A percentile compares a stretch with the other conserved stretches of the same genome.
Conservation (phyloP, 768 basidiomycete species). For the Hypsizygus marmoreus region DNA sequence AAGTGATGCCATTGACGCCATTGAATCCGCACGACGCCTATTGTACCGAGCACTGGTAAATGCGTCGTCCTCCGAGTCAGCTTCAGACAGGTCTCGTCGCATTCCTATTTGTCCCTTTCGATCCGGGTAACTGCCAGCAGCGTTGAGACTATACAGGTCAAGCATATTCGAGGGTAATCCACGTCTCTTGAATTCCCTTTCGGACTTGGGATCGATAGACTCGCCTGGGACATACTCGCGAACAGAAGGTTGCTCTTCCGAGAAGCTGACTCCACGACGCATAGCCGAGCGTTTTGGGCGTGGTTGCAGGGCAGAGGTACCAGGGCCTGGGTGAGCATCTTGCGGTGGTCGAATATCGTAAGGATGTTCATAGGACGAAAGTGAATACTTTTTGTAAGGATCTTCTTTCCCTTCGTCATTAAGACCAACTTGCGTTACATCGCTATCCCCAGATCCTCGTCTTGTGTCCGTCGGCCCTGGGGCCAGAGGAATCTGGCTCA, state of each 20-base stretch:
- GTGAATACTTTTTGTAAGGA: constrained; percentile 42
- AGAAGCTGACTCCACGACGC: constrained; percentile 44
- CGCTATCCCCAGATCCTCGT: constrained; percentile 38
- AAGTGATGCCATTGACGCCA: constrained; percentile 39
- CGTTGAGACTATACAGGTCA: constrained; percentile 49
- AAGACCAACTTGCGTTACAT: constrained; percentile 33
- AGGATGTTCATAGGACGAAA: constrained; percentile 62
- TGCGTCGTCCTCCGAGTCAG: constrained; percentile 20
- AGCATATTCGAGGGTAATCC: constrained; percentile 54
- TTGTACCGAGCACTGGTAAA: constrained; percentile 26
- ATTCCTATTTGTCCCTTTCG: constrained; percentile 13
- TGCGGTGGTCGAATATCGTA: constrained; percentile 60
- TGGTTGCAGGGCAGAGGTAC: constrained; percentile 17
- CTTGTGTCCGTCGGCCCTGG: constrained; percentile 17
- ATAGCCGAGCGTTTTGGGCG: constrained; percentile 25
- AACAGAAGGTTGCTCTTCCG: constrained; percentile 25
- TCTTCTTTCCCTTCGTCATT: constrained; percentile 21
- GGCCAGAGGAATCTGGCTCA: constrained; percentile 13
- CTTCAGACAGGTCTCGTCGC: constrained; percentile 14
- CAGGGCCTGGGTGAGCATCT: constrained; percentile 35
- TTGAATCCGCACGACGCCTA: constrained; percentile 45
- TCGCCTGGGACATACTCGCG: constrained; percentile 24
- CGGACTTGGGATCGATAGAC: constrained; percentile 25
- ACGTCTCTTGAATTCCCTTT: constrained; percentile 39
- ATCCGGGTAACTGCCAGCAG: constrained; percentile 23